phyloP scores from a whole-genome alignment of 306 rosid species.

The Trichosanthes cucumerina region DNA sequence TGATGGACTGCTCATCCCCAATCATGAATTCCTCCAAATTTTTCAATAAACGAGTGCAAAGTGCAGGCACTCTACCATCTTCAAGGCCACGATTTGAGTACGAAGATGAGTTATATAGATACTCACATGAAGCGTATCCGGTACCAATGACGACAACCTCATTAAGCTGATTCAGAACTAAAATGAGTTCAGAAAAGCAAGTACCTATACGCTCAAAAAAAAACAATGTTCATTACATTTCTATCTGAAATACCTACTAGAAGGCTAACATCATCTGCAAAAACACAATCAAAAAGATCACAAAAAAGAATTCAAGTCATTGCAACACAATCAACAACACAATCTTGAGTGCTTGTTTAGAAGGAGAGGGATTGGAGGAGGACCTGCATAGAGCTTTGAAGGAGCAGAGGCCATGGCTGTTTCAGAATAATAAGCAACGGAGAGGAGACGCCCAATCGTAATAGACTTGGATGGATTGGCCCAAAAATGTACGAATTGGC shows the following conservation, averaged over 20 bases:
- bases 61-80: constrained; percentile 55
- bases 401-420: constrained; percentile 62
- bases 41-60: constrained; percentile 52
- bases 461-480: too few species aligned
- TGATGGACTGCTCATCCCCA: constrained; percentile 40
- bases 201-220: constrained; percentile 36
- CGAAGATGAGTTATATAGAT: constrained; percentile 60
- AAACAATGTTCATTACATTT: neutral
- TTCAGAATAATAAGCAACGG: neutral
- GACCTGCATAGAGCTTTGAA: constrained; percentile 65
- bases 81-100: constrained; percentile 33
- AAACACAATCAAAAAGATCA: constrained; percentile 4
- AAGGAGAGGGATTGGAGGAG: neutral
- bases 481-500: too few species aligned
- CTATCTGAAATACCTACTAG: constrained; percentile 9
- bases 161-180: constrained; percentile 74
- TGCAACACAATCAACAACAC: neutral
- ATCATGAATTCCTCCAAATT: constrained; percentile 52
- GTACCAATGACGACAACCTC: constrained; percentile 84
- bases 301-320: neutral
- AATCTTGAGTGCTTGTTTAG: neutral
- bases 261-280: constrained; percentile 88
- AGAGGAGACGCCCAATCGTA: neutral
- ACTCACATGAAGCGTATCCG: constrained; percentile 71
- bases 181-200: constrained; percentile 60